Base-by-base conservation (phyloP, 805 yeast species). In the Citeromyces nyonsensis region DNA sequence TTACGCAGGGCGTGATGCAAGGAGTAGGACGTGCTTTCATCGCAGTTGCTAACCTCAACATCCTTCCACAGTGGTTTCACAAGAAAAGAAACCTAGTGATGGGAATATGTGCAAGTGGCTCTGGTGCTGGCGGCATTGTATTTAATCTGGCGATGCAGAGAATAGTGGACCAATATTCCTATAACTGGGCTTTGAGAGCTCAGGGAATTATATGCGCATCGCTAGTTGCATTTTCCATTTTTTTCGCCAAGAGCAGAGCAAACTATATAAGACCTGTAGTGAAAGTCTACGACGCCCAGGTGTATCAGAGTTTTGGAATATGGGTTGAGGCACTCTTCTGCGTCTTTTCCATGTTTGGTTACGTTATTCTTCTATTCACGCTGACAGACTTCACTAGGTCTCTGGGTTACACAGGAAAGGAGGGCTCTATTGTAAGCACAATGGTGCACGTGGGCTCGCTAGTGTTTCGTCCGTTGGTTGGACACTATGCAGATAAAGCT, bases 61-160 rank as follows among this genome's bases (percentile, higher is more conserved):
- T 77, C 10, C 43, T 79, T 15, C 84, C 85, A 0, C 81, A 72
- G 34, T 79, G 81, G 78, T 80, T 80, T 47, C 50, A 68, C 29
- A 73, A 68, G 40, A 73, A 56, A 36, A 59, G 86, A 40, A 74
- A 74, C 22, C 44, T 63, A n/a, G 72, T 71, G 2, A 43, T 56
- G 31, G 69, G 71, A 3, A 12, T 69, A 3, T 54, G 62, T 3
- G 56, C 68, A 2, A 57, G 69, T 6, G 76, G 74, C 0, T 59
- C 69, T 5, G 75, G 74, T 9, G 43, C 56, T 13, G 74, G 74
- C 12, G 76, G 76, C 11, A 49, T 69, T 5, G 40, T 63, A 10
- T 68, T 59, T 43, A 62, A 61, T 36, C 48, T 67, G 38, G 71
- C 63, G 4, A 54, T 69, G 61, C 65, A 66, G 40, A 51, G 56